Evolutionary conservation across 2,329 filamentous ascomycete species (phyloP), one percentile per base, ranked within the genome.

Genomic region (Verticillium nubilum): DNA sequence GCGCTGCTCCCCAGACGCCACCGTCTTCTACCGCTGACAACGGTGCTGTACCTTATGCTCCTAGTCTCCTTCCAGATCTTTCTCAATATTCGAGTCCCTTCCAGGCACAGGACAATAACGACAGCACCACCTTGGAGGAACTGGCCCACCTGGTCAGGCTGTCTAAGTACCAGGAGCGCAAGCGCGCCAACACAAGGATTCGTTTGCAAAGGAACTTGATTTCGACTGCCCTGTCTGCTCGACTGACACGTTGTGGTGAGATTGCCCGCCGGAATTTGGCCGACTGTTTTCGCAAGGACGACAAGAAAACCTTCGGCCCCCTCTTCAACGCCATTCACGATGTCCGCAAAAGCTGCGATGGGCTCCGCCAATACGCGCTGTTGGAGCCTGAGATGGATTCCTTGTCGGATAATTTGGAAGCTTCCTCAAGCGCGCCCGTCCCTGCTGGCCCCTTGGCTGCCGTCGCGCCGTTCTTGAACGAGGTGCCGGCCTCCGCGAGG

Each of bases 81-180:
- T 88, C 87, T 50, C 78, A 86, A 59, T 90, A 90, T 72, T 80
- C 82, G 53, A 88, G 89, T 69, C 74, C 83, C 15, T 80, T 83
- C 64, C 72, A 88, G 59, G 79, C 82, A 55, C 80, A 82, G 37
- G 84, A 88, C 62, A 80, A 80, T 57, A 23, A 10, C 42, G 85
- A 88, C 53, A 83, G 85, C 60, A 91, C 88, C 53, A 89, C 87
- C 15, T 78, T 94, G 62, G 86, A 90, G 68, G 89, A 93, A 73
- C 83, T 94, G 65, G 89, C 89, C 57, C 89, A 92, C 72, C 75
- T 93, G 67, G 88, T 92, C 64, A 86, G 89, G 62, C 78, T 92
- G 63, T 89, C 89, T 70, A 89, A 87, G 68, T 92, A 92, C 72
- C 90, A 94, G 74, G 88, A 91, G 79, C 88, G 89, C 79, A 90